Percentiles rank a stretch among this genome's conserved stretches.
phyloP scores from a whole-genome alignment of 345 rosid species.

The Iberis pinnata region DNA sequence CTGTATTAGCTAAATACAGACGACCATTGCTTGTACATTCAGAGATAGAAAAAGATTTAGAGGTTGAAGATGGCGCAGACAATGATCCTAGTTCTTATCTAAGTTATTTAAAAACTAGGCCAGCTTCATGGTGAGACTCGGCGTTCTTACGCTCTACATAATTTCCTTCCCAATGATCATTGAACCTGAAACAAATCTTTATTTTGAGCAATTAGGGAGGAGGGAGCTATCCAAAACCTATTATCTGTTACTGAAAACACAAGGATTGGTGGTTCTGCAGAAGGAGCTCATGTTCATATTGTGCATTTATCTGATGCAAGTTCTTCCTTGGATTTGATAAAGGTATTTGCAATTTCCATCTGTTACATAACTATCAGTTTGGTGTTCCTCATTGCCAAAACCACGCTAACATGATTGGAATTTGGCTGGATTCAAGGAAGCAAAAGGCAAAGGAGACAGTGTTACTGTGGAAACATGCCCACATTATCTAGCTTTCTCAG shows the following conservation, averaged over 20 bases:
- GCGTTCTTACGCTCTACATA: neutral
- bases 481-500: slow-evolving; percentile 87
- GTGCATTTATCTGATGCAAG: slow-evolving; percentile 86
- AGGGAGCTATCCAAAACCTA: slow-evolving; percentile 73
- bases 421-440: slow-evolving; percentile 40
- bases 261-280: slow-evolving; percentile 59
- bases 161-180: neutral
- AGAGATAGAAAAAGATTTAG: slow-evolving; percentile 49
- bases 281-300: slow-evolving; percentile 93
- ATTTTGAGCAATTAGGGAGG: slow-evolving; percentile 55
- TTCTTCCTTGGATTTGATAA: slow-evolving; percentile 66
- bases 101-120: slow-evolving; percentile 82
- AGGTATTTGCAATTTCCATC: slow-evolving; percentile 36
- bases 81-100: slow-evolving; percentile 57
- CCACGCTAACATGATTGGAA: neutral
- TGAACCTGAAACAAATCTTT: slow-evolving; percentile 6
- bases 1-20: slow-evolving; percentile 67
- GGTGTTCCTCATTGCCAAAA: neutral
- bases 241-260: slow-evolving; percentile 62
- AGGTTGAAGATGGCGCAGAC: slow-evolving; percentile 33
- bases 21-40: slow-evolving; percentile 94
- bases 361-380: neutral
- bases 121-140: slow-evolving; percentile 59
- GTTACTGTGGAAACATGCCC: slow-evolving; percentile 91
- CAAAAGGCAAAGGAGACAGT: slow-evolving; percentile 70